phyloP scores from a whole-genome alignment of 176 grass and related monocot species.

The Themeda triandra region DNA sequence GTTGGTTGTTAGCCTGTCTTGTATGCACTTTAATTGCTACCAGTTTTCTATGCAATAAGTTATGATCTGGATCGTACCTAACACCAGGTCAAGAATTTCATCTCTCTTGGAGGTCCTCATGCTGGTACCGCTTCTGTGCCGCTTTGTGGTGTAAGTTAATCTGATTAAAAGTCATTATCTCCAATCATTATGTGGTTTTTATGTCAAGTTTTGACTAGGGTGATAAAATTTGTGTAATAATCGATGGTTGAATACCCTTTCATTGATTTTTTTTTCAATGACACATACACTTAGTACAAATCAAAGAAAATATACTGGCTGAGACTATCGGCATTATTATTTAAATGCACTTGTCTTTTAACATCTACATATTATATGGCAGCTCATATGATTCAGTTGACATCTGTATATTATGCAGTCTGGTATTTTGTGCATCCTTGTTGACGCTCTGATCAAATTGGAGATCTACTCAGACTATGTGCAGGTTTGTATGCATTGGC shows the following conservation, averaged over 20 bases:
- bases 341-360: background rate
- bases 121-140: constrained; percentile 94
- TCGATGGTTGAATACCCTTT: background rate
- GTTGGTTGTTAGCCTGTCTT: background rate
- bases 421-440: constrained; percentile 58
- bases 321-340: background rate
- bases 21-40: constrained; percentile 3
- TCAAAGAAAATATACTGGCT: constrained; percentile 2
- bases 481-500: constrained; percentile 54
- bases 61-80: constrained; percentile 12
- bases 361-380: constrained; percentile 2
- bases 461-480: constrained; percentile 87
- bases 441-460: constrained; percentile 80
- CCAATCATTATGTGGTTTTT: constrained; percentile 17
- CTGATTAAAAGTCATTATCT: constrained; percentile 31
- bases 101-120: constrained; percentile 89
- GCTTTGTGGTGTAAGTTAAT: constrained; percentile 86
- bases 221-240: background rate
- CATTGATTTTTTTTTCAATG: background rate
- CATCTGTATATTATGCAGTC: constrained; percentile 36
- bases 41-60: background rate
- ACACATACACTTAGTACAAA: background rate
- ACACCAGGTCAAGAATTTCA: constrained; percentile 87
- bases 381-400: background rate
- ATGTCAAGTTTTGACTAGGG: constrained; percentile 14